A percentile compares a stretch with the other conserved stretches of the same genome.
Evolutionary conservation across 805 yeast species (phyloP).

Genomic region (Sugiyamaella boreocaroliniensis): DNA sequence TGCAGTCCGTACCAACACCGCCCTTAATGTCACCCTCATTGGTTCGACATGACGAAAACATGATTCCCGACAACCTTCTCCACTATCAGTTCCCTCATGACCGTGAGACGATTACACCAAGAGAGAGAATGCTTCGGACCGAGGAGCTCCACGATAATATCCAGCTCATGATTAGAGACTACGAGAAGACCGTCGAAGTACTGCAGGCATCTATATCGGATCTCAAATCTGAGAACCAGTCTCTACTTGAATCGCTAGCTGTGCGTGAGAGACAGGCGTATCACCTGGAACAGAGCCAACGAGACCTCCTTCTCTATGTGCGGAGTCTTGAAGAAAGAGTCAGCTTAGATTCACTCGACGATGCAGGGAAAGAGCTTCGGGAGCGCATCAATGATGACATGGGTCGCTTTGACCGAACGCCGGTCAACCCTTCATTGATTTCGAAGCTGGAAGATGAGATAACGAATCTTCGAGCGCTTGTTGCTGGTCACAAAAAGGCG

Average conservation of each 20-base stretch:
- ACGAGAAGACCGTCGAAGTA: conserved; percentile 16
- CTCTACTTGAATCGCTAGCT: background rate
- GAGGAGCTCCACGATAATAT: conserved; percentile 15
- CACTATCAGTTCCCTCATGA: background rate
- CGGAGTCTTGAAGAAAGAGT: background rate
- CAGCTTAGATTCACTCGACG: background rate
- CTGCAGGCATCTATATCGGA: conserved; percentile 12
- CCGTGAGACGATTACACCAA: background rate
- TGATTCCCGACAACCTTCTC: background rate
- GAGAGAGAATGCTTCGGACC: conserved; percentile 8
- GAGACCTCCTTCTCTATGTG: background rate
- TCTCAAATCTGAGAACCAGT: background rate
- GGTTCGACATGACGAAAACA: background rate
- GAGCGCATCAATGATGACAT: background rate
- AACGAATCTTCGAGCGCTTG: conserved; percentile 2
- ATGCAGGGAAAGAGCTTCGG: background rate
- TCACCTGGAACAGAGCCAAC: background rate
- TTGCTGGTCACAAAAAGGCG: conserved; percentile 3
- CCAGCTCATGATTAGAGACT: conserved; percentile 13
- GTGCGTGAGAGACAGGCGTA: background rate
- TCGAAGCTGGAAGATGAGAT: conserved; percentile 2
- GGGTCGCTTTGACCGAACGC: background rate
- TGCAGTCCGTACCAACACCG: background rate
- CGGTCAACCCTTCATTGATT: background rate
- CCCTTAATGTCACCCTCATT: background rate